Evolutionary conservation across 805 yeast species (phyloP).

Genomic region (Danielia reshetovae): DNA sequence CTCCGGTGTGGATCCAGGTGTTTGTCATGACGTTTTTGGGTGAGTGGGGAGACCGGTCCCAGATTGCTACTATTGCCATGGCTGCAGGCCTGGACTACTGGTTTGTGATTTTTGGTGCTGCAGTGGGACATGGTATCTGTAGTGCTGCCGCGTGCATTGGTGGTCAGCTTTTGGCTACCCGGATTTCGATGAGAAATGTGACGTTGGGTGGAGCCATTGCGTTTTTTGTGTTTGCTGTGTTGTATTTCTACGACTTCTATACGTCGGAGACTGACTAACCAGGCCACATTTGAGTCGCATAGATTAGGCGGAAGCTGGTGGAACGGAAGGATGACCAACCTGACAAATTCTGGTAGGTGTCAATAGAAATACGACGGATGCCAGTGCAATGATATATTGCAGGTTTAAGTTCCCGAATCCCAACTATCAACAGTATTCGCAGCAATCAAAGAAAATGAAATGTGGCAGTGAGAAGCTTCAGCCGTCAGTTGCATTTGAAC

Average conservation of each 20-base stretch:
- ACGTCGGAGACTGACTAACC: too few relatives aligned
- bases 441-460: too few relatives aligned
- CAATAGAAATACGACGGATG: too few relatives aligned
- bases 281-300: too few relatives aligned
- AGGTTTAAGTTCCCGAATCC: too few relatives aligned
- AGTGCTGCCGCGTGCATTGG: conserved; percentile 90
- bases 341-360: too few relatives aligned
- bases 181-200: conserved; percentile 86
- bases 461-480: too few relatives aligned
- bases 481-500: too few relatives aligned
- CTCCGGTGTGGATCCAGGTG: conserved; percentile 92
- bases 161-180: conserved; percentile 85
- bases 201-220: conserved; percentile 89
- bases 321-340: too few relatives aligned
- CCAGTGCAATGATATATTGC: too few relatives aligned
- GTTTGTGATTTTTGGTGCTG: conserved; percentile 84
- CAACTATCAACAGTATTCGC: too few relatives aligned
- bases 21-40: conserved; percentile 95
- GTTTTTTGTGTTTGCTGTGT: conserved; percentile 74
- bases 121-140: conserved; percentile 84
- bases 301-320: too few relatives aligned
- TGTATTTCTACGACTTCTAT: conserved; percentile 72
- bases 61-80: conserved; percentile 96
- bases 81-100: conserved; percentile 95
- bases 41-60: conserved; percentile 99